phyloP scores from a whole-genome alignment of 2,329 filamentous ascomycete genomes.

The Aspergillus ochraceus region DNA sequence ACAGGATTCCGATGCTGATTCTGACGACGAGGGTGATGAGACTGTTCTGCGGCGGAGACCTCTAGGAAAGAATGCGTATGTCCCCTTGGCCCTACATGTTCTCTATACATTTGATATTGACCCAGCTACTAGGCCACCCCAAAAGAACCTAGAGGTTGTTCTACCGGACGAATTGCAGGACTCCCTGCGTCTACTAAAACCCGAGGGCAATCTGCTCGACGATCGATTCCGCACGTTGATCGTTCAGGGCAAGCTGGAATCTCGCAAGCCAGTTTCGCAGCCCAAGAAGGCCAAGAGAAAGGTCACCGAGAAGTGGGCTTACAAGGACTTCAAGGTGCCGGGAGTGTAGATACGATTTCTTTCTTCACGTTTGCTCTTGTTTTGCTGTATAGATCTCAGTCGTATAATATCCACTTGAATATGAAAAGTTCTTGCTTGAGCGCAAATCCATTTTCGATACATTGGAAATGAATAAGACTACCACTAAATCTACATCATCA shows the following conservation, averaged over 20 bases:
- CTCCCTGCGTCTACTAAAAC: slow-evolving; percentile 77
- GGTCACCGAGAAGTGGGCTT: slow-evolving; percentile 91
- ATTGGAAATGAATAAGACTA: too few species aligned
- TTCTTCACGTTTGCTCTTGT: slow-evolving; percentile 17
- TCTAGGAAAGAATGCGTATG: slow-evolving; percentile 61
- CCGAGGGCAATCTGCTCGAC: slow-evolving; percentile 91
- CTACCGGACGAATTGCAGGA: slow-evolving; percentile 81
- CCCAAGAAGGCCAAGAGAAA: slow-evolving; percentile 79
- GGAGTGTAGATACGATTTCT: slow-evolving; percentile 25
- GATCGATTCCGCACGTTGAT: slow-evolving; percentile 89
- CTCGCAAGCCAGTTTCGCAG: slow-evolving; percentile 74
- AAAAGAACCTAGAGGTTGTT: slow-evolving; percentile 77
- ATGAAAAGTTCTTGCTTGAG: slow-evolving; percentile 1
- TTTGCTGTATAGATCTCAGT: slow-evolving; percentile 3
- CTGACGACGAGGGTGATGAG: slow-evolving; percentile 58
- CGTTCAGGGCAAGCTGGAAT: slow-evolving; percentile 85
- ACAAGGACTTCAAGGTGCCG: slow-evolving; percentile 82
- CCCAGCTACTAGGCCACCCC: slow-evolving; percentile 50
- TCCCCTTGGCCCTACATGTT: slow-evolving; percentile 9
- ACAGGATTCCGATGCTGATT: slow-evolving; percentile 36
- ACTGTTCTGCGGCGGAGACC: slow-evolving; percentile 67
- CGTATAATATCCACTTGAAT: slow-evolving; percentile 9
- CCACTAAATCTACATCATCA: background rate
- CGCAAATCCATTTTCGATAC: background rate
- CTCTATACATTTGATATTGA: slow-evolving; percentile 19